These are phyloP conservation scores for Suhomyces ambrosiae DNA, from an alignment of 1,139 yeast species.

Conservation along the genomic window DNA sequence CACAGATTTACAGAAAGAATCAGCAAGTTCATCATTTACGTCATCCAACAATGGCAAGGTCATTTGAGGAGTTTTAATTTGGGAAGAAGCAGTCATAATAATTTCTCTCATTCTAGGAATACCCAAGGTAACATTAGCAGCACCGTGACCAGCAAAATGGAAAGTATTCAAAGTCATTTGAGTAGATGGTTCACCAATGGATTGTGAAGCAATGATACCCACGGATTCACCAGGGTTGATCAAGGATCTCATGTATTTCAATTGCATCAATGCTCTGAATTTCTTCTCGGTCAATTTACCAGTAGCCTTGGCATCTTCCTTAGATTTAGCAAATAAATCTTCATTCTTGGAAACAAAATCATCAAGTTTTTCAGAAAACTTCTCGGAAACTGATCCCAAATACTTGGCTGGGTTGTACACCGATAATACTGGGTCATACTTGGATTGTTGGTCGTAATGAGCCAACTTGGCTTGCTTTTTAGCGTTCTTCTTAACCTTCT, in stretches of 20 bases:
- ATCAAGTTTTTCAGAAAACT: conserved; percentile 81
- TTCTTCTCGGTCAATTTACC: conserved; percentile 75
- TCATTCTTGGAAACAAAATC: conserved; percentile 59
- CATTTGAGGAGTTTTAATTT: conserved; percentile 98
- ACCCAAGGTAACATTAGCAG: conserved; percentile 98
- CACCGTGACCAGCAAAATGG: conserved; percentile 99
- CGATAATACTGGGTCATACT: conserved; percentile 88
- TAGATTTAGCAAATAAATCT: conserved; percentile 53
- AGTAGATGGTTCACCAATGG: conserved; percentile 98
- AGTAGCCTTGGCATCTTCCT: conserved; percentile 46
- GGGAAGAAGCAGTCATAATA: conserved; percentile 96
- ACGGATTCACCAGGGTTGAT: conserved; percentile 97
- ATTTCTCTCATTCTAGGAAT: conserved; percentile 99
- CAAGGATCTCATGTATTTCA: conserved; percentile 95
- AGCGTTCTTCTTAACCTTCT: conserved; percentile 75
- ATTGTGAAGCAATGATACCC: conserved; percentile 97
- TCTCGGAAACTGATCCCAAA: conserved; percentile 91
- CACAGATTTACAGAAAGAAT: conserved; percentile 88
- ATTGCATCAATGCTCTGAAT: conserved; percentile 95
- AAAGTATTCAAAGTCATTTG: conserved; percentile 99
- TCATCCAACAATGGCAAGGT: conserved; percentile 79
- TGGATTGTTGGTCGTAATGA: conserved; percentile 61
- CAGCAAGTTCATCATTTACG: conserved; percentile 85
- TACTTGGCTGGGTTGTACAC: conserved; percentile 85
- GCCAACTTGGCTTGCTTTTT: conserved; percentile 67